A percentile compares a stretch with the other conserved stretches of the same genome.
phyloP scores from a whole-genome alignment of 495 filamentous ascomycete species.

The Hypoxylon fuscum region DNA sequence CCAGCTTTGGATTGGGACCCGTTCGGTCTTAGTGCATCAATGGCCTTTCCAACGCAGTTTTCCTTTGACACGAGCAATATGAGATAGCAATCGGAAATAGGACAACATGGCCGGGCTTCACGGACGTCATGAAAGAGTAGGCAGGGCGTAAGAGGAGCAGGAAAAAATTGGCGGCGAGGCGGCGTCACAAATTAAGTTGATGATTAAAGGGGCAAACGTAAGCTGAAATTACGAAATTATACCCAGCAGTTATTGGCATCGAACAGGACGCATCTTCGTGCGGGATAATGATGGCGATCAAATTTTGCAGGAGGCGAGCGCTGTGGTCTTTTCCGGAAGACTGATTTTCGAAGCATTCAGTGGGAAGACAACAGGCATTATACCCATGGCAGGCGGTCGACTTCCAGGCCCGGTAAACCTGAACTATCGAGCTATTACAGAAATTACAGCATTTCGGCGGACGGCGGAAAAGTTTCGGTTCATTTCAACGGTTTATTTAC shows the following conservation, averaged over 20 bases:
- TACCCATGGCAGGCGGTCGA: constrained; percentile 32
- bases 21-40: constrained; percentile 88
- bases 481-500: constrained; percentile 14
- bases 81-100: constrained; percentile 45
- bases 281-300: background rate
- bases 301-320: constrained; percentile 10
- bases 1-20: constrained; percentile 89
- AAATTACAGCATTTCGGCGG: constrained; percentile 26
- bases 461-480: constrained; percentile 30
- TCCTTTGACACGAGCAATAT: constrained; percentile 76
- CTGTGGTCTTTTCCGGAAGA: constrained; percentile 16
- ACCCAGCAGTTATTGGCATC: constrained; percentile 4
- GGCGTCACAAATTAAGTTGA: constrained; percentile 1
- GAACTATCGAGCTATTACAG: constrained; percentile 15
- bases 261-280: constrained; percentile 1
- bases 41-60: constrained; percentile 93
- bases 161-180: background rate
- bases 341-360: constrained; percentile 26
- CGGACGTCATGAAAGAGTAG: background rate
- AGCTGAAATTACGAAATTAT: constrained; percentile 2
- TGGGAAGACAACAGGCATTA: constrained; percentile 27
- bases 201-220: background rate
- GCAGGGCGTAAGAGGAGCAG: background rate
- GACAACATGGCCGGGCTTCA: background rate
- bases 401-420: constrained; percentile 18